phyloP scores from a whole-genome alignment of 495 filamentous ascomycete species.

The Rhypophila decipiens region DNA sequence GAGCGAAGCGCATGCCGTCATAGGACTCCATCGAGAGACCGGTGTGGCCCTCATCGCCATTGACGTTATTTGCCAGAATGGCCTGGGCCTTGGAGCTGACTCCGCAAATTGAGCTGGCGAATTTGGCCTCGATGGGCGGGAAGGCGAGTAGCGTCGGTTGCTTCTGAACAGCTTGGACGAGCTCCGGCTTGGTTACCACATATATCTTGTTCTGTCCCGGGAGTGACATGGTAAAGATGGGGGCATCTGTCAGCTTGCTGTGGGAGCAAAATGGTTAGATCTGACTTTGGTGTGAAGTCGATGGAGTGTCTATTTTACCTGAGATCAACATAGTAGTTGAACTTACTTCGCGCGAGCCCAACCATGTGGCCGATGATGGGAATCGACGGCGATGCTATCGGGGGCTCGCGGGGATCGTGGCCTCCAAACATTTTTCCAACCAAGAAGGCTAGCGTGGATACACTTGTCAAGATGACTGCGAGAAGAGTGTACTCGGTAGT shows the following conservation, averaged over 20 bases:
- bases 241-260: conserved; percentile 10
- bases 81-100: conserved; percentile 19
- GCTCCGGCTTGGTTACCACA: conserved; percentile 25
- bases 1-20: conserved; percentile 22
- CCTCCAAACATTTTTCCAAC: conserved; percentile 12
- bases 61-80: background rate
- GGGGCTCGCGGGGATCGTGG: conserved; percentile 24
- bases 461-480: conserved; percentile 4
- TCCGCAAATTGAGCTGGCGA: conserved; percentile 24
- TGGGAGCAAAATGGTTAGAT: background rate
- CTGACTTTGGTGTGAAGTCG: background rate
- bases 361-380: conserved; percentile 26
- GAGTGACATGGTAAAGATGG: conserved; percentile 32
- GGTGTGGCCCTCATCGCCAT: conserved; percentile 16
- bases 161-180: conserved; percentile 29
- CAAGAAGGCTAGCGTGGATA: conserved; percentile 10
- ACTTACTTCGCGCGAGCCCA: conserved; percentile 17
- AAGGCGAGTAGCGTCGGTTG: conserved; percentile 30
- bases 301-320: conserved; percentile 3
- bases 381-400: conserved; percentile 17
- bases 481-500: background rate
- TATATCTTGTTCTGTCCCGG: conserved; percentile 33
- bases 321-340: conserved; percentile 14
- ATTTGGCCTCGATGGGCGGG: conserved; percentile 31
- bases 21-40: conserved; percentile 27